phyloP scores from a whole-genome alignment of 768 basidiomycete genomes.

The Saitozyma podzolica region DNA sequence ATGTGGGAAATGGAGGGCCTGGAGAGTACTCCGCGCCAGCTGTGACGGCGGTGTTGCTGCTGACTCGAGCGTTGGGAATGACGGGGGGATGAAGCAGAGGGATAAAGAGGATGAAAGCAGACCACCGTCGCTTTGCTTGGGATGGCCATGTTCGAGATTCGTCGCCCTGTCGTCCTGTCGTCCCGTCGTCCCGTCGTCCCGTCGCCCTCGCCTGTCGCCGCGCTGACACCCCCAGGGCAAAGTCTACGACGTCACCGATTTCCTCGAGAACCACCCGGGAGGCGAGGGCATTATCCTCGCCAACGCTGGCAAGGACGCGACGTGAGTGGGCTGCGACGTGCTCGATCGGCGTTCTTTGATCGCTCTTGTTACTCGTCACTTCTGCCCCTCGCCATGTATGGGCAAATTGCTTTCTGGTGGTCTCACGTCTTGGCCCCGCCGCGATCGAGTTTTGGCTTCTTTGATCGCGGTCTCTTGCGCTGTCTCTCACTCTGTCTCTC shows the following conservation, averaged over 20 bases:
- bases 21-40: too few relatives aligned
- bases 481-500: too few relatives aligned
- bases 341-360: neutral
- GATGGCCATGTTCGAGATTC: too few relatives aligned
- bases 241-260: constrained; percentile 53
- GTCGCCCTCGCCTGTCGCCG: neutral
- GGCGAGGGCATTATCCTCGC: constrained; percentile 48
- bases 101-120: too few relatives aligned
- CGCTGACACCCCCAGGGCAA: constrained; percentile 36
- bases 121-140: too few relatives aligned
- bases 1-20: too few relatives aligned
- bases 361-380: neutral
- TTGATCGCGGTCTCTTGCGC: too few relatives aligned
- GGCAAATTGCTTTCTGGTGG: neutral
- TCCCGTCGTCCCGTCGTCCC: too few relatives aligned
- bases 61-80: too few relatives aligned
- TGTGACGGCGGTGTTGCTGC: too few relatives aligned
- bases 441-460: neutral
- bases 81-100: too few relatives aligned
- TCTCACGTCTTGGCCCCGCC: neutral
- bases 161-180: too few relatives aligned
- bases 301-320: constrained; percentile 53
- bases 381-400: neutral
- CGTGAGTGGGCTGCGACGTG: constrained; percentile 30
- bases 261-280: constrained; percentile 52